phyloP scores from a whole-genome alignment of 2,329 filamentous ascomycete species.

The Trichoderma lentiforme region DNA sequence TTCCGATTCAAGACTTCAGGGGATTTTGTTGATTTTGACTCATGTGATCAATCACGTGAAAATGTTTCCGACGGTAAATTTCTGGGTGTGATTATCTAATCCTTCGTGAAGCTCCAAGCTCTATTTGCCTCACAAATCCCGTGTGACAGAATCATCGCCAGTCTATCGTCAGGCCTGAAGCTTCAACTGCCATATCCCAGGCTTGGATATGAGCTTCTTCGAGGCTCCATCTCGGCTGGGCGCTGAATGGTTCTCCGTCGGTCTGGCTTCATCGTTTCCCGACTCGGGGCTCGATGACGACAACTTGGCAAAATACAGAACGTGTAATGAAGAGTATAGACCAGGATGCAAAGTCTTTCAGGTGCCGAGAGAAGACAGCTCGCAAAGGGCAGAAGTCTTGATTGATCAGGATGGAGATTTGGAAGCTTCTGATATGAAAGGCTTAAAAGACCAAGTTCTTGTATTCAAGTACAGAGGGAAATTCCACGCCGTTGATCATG shows the following conservation, averaged over 20 bases:
- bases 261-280: slow-evolving; percentile 53
- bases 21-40: background rate
- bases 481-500: slow-evolving; percentile 67
- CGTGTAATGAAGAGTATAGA: slow-evolving; percentile 39
- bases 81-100: background rate
- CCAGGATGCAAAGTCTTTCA: slow-evolving; percentile 60
- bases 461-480: slow-evolving; percentile 62
- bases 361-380: slow-evolving; percentile 40
- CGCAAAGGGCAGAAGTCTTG: slow-evolving; percentile 36
- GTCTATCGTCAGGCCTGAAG: background rate
- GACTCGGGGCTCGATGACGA: slow-evolving; percentile 44
- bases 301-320: slow-evolving; percentile 36
- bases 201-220: slow-evolving; percentile 26
- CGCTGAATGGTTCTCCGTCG: slow-evolving; percentile 50
- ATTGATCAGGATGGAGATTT: slow-evolving; percentile 33
- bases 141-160: no score
- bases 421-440: slow-evolving; percentile 28
- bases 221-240: slow-evolving; percentile 17
- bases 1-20: background rate
- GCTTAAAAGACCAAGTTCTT: slow-evolving; percentile 58
- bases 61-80: background rate
- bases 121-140: background rate
- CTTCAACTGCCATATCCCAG: background rate
- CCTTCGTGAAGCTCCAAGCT: background rate
- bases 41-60: background rate